Base-by-base conservation (phyloP, 441 rosid species). In the Manihot esculenta region DNA sequence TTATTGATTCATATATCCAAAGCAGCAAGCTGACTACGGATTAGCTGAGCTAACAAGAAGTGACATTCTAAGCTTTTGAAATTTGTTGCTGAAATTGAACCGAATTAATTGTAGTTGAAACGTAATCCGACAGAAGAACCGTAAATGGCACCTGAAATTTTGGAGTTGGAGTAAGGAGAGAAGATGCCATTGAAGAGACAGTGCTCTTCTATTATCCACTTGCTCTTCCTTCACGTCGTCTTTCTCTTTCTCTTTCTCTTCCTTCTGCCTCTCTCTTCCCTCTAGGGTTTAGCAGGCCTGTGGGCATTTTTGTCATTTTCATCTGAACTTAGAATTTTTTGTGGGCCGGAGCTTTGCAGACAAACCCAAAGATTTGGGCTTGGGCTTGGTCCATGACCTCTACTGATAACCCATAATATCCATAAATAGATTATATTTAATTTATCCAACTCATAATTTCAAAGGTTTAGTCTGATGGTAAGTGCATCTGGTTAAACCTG, bases 131-230 rank as follows among this genome's bases (percentile, higher is more conserved):
- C 9, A 42, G 5, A 0, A n/a, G 13, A 23, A 17, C 18, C 15
- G 21, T 12, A 21, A 64, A 62, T 50, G 58, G 20, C 41, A 81
- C 84, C 85, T 66, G 82, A 66, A 70, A 45, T 33, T 65, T 71
- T 13, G 62, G 61, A 70, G 67, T 13, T 24, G 66, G 45, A 61
- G 72, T 24, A 49, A 58, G 23, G 0, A 62, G 21, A 0, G 77
- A 48, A 33, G 79, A 67, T 53, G 78, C 82, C 85, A 79, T 75
- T 57, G 48, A 53, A 27, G 11, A 17, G 33, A 56, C 6, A 24
- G 60, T 64, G 35, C 6, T 17, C 23, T 62, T 26, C 26, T 12
- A 17, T 60, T 7, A 53, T 20, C 56, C 72, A 35, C 55, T 62
- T 47, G 62, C 45, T 2, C 51, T 49, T 58, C 51, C 41, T 14